Conservation (phyloP, 2,329 filamentous ascomycete species). For the Fusarium nisikadoi region DNA sequence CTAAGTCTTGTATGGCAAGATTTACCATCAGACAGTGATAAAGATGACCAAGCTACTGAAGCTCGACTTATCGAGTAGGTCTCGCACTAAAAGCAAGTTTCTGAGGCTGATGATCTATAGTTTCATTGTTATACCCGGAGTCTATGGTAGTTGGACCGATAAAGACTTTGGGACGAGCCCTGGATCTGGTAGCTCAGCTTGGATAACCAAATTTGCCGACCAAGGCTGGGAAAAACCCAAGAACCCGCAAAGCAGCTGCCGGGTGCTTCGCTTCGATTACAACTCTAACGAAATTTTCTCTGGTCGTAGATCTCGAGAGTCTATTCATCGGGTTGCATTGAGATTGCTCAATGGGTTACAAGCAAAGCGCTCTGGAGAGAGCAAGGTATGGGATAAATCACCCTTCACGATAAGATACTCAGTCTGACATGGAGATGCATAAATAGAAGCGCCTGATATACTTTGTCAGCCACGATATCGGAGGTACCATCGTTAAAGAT, state of each 20-base stretch:
- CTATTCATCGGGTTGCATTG: not conserved
- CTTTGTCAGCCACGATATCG: not conserved
- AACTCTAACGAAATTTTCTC: not conserved
- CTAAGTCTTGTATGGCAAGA: not conserved
- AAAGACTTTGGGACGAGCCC: not conserved
- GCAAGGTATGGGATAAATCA: accelerated
- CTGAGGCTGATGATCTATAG: not conserved
- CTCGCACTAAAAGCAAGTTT: accelerated
- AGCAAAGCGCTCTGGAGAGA: not conserved
- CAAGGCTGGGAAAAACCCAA: not conserved
- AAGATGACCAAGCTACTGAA: not conserved
- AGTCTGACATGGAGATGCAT: accelerated
- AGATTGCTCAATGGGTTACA: not conserved
- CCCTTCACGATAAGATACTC: accelerated
- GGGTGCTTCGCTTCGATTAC: not conserved
- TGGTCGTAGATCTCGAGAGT: not conserved
- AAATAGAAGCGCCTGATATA: not conserved
- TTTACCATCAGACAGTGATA: accelerated
- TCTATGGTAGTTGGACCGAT: not conserved
- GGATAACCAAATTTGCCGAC: not conserved
- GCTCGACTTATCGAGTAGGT: not conserved
- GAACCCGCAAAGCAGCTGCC: not conserved
- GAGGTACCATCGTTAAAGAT: not conserved
- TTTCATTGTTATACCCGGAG: not conserved
- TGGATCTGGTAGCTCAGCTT: constrained; percentile 4